A percentile compares a stretch with the other conserved stretches of the same genome.
phyloP scores from a whole-genome alignment of 202 grass and related monocot genomes.

The Setaria italica region DNA sequence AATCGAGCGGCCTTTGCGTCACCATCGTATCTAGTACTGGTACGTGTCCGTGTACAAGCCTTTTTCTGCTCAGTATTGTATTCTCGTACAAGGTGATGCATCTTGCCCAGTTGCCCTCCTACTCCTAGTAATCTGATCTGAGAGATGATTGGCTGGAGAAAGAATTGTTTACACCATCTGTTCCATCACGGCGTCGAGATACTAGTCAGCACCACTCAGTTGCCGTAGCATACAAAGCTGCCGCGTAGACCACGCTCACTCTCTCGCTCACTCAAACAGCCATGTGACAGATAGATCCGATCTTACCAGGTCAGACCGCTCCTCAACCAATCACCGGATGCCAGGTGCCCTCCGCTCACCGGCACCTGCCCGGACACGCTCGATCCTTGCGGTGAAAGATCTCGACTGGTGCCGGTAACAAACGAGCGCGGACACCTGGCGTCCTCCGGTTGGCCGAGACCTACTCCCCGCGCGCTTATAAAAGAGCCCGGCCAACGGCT shows the following conservation, averaged over 20 bases:
- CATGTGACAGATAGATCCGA: conserved; percentile 49
- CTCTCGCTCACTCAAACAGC: background rate
- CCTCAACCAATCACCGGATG: conserved; percentile 11
- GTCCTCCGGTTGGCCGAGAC: background rate
- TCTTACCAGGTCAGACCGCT: conserved; percentile 53
- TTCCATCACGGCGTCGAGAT: background rate
- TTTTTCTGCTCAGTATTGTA: background rate
- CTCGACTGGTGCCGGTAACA: conserved; percentile 47
- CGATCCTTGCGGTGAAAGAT: background rate
- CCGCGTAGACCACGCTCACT: conserved; percentile 30
- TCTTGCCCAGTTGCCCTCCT: too few species aligned
- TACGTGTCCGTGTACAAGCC: background rate
- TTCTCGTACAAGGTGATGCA: background rate
- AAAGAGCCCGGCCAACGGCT: conserved; percentile 47
- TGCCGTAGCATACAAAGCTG: conserved; percentile 31
- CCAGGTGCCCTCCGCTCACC: conserved; percentile 45
- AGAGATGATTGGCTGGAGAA: conserved; percentile 18
- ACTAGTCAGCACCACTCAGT: background rate
- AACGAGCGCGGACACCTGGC: conserved; percentile 36
- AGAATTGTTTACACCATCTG: background rate
- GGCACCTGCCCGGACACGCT: conserved; percentile 49
- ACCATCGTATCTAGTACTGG: background rate
- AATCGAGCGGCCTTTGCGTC: conserved; percentile 1
- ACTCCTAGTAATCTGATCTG: background rate
- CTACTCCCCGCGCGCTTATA: conserved; percentile 50